Evolutionary conservation across 148 eudicot species (phyloP).

Genomic region (Tetragonia tetragonoides): DNA sequence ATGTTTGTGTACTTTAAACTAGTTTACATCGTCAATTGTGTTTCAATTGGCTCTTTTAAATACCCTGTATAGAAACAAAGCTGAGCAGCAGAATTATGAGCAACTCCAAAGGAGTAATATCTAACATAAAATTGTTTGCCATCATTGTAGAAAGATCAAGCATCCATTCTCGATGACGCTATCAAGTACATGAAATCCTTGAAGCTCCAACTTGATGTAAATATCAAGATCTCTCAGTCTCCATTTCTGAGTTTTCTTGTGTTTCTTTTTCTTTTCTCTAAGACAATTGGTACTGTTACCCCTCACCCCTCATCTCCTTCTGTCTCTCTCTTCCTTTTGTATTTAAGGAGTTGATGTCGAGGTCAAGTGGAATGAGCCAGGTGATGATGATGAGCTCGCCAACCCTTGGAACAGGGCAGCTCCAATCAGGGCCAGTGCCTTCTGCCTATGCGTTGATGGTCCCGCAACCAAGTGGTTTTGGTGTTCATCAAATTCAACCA

Average conservation of each 20-base stretch:
- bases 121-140: background rate
- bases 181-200: slow-evolving; percentile 22
- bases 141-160: slow-evolving; percentile 25
- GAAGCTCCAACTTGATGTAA: slow-evolving; percentile 25
- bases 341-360: background rate
- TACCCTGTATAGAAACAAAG: too few relatives aligned
- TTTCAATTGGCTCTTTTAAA: too few relatives aligned
- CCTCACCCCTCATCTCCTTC: too few relatives aligned
- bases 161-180: slow-evolving; percentile 25
- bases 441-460: slow-evolving; percentile 1
- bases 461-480: background rate
- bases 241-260: background rate
- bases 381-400: background rate
- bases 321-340: background rate
- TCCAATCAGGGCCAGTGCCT: background rate
- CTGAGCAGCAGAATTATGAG: too few relatives aligned
- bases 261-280: background rate
- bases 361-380: background rate
- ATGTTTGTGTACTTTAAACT: too few relatives aligned
- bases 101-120: too few relatives aligned
- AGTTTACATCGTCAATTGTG: too few relatives aligned
- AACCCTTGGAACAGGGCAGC: background rate
- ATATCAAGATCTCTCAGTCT: background rate
- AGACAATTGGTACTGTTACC: background rate
- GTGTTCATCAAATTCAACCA: background rate